phyloP scores from a whole-genome alignment of 1,139 yeast genomes.

The Candida sp. region DNA sequence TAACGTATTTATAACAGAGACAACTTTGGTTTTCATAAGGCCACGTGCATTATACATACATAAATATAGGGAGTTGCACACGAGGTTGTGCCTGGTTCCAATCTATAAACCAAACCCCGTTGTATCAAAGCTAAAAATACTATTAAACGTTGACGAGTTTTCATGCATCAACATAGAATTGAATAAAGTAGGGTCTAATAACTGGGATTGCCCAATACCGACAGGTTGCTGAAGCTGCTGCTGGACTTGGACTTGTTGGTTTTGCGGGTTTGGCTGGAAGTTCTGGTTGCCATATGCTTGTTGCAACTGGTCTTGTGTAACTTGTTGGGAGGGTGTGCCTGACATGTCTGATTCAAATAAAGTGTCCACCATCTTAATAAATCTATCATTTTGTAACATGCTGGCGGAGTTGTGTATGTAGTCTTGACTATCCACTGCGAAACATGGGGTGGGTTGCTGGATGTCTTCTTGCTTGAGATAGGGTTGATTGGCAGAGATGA shows the following conservation, averaged over 20 bases:
- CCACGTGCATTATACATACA: background rate
- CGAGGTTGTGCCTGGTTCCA: background rate
- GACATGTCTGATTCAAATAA: constrained; percentile 8
- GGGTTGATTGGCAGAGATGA: background rate
- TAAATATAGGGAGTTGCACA: too few species aligned
- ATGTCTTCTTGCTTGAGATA: background rate
- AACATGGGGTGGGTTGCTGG: background rate
- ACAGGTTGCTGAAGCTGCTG: background rate
- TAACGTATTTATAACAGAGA: background rate
- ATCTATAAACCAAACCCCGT: constrained; percentile 7
- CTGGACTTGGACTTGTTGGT: background rate
- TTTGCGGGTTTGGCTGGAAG: background rate
- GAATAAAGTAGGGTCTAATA: constrained; percentile 2
- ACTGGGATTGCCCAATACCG: background rate
- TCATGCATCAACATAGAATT: constrained; percentile 5
- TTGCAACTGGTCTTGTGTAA: background rate
- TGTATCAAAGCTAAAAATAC: constrained; percentile 12
- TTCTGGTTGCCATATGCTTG: background rate
- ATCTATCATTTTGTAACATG: constrained; percentile 7
- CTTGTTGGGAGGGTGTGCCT: background rate
- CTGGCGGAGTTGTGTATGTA: background rate
- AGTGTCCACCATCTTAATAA: constrained; percentile 11
- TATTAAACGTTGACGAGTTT: constrained; percentile 10
- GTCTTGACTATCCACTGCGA: background rate
- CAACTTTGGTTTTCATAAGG: background rate